A percentile compares a stretch with the other conserved stretches of the same genome.
phyloP scores from a whole-genome alignment of 441 rosid genomes.

The Rhodomyrtus psidioides region DNA sequence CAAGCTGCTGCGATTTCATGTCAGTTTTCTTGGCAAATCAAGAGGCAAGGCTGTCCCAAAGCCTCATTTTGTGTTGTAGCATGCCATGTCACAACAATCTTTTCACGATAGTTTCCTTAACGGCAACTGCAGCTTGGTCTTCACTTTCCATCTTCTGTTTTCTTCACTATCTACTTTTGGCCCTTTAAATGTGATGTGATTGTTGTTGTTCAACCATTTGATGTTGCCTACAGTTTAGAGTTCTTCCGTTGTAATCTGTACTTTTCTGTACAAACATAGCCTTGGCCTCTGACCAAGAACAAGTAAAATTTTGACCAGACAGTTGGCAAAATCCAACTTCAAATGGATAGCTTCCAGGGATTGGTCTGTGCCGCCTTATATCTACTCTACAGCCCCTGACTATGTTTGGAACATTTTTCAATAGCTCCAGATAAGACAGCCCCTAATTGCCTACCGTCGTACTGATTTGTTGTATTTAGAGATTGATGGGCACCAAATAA shows the following conservation, averaged over 20 bases:
- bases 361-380: neutral
- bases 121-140: neutral
- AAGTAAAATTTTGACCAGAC: neutral
- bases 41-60: neutral
- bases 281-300: neutral
- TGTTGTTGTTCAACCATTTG: neutral
- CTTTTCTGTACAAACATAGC: neutral
- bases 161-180: neutral
- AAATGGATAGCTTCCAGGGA: neutral
- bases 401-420: neutral
- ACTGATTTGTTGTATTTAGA: neutral
- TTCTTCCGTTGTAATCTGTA: neutral
- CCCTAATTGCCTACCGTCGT: neutral
- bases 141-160: neutral
- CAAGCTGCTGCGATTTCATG: neutral
- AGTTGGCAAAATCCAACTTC: neutral
- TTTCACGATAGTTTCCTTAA: neutral
- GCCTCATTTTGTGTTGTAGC: neutral
- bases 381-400: neutral
- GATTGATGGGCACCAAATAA: neutral
- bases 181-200: neutral
- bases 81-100: neutral
- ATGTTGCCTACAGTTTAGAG: neutral
- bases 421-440: neutral
- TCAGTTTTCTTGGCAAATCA: neutral